These are phyloP conservation scores for Stachybotrys chlorohalonatus DNA, from an alignment of 2,329 filamentous ascomycete species.

Conservation along the genomic window DNA sequence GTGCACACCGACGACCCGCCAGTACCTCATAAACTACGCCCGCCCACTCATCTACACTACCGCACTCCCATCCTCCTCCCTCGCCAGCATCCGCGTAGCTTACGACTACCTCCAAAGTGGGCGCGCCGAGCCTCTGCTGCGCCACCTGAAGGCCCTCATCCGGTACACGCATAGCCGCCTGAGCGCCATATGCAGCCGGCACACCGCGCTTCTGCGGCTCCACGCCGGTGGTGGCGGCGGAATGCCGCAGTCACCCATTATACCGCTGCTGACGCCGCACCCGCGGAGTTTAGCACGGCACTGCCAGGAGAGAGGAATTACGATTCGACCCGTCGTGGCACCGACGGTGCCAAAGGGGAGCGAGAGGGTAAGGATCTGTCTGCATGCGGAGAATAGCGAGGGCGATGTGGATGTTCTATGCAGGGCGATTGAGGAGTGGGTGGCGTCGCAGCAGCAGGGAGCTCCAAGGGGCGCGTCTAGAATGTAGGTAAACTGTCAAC, in stretches of 20 bases:
- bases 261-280: slow-evolving; percentile 48
- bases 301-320: slow-evolving; percentile 50
- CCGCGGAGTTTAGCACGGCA: slow-evolving; percentile 49
- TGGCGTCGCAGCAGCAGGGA: not conserved
- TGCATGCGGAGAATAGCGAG: slow-evolving; percentile 57
- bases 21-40: slow-evolving; percentile 68
- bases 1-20: slow-evolving; percentile 47
- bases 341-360: slow-evolving; percentile 57
- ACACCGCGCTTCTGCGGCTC: slow-evolving; percentile 18
- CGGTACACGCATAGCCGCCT: slow-evolving; percentile 38
- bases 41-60: slow-evolving; percentile 70
- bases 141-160: slow-evolving; percentile 21
- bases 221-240: slow-evolving; percentile 15
- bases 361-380: slow-evolving; percentile 56
- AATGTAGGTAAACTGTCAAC: too few relatives aligned
- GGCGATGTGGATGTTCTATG: slow-evolving; percentile 47
- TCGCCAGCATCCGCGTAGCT: slow-evolving; percentile 47
- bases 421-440: slow-evolving; percentile 38
- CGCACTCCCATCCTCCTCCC: slow-evolving; percentile 51
- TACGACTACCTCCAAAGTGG: slow-evolving; percentile 48
- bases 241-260: slow-evolving; percentile 50
- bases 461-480: too few relatives aligned
- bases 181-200: slow-evolving; percentile 18
- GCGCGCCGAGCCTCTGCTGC: slow-evolving; percentile 27
- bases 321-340: slow-evolving; percentile 57